Evolutionary conservation across 75 land plant species (phyloP), one percentile per base, ranked within the genome.

Genomic region (Azolla pinnata): DNA sequence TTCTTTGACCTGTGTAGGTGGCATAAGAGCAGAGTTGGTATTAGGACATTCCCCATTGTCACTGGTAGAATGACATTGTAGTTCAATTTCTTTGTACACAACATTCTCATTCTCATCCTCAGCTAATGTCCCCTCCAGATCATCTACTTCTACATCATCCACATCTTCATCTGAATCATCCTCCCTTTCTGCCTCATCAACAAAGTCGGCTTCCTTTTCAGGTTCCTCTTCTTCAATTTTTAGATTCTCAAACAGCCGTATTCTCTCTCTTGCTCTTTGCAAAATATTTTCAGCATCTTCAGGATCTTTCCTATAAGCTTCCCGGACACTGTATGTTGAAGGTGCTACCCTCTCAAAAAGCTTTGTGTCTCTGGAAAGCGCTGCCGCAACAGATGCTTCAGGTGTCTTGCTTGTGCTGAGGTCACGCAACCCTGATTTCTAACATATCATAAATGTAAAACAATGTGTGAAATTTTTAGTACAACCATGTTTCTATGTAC

Each of bases 331-430:
- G 64, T 81, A 93, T 38, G 91, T 74, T 55, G 84, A 81, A 40
- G 74, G 62, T 12, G 85, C 78, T 12, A 88, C 83, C 67, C 85
- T 75, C 60, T 93, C 98, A 78, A 89, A 93, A 42, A 93, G 51
- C 17, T 80, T 81, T 21, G 88, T 75, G 60, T 93, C 98, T 57
- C 96, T 81, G 14, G 90, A 76, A 59, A 93, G 81, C 26, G 84
- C 79, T 25, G 87, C 80, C 54, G 57, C 49, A 51, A 93, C 79
- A 44, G 78, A 51, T 31, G 72, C 57, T 63, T 93, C 98, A 19
- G 84, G 67, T 61, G 75, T 89, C 65, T 70, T 75, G 20, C 64
- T 66, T 0, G 78, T 62, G 28, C 65, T 52, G 17, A 77, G 68
- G 38, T 83, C 81, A 49, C 81, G 61, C 60, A 93, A 49, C 18